Evolutionary conservation across 495 filamentous ascomycete genomes (phyloP).

Genomic region (Xylaria telfairii): DNA sequence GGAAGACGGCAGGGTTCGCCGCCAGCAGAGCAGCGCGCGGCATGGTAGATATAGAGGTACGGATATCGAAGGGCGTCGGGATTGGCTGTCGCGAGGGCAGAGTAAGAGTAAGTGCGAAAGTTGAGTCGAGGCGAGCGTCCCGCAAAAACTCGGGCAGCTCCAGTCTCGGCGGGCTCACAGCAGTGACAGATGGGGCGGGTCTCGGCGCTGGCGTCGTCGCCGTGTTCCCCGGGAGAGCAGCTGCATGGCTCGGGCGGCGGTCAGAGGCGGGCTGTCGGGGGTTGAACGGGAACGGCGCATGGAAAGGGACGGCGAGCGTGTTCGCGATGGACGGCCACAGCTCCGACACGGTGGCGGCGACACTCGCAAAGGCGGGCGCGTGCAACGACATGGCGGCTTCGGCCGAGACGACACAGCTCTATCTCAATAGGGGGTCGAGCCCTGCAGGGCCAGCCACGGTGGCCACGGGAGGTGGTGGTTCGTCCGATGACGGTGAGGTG

Average conservation of each 20-base stretch:
- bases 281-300: slow-evolving; percentile 27
- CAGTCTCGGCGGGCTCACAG: slow-evolving; percentile 23
- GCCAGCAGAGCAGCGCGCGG: slow-evolving; percentile 35
- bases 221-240: not conserved
- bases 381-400: slow-evolving; percentile 40
- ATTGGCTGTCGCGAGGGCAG: slow-evolving; percentile 28
- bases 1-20: slow-evolving; percentile 35
- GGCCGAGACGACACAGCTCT: slow-evolving; percentile 8
- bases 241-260: slow-evolving; percentile 19
- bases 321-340: slow-evolving; percentile 62
- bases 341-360: slow-evolving; percentile 58
- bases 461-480: slow-evolving; percentile 5
- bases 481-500: slow-evolving; percentile 15
- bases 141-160: slow-evolving; percentile 52
- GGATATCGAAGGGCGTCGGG: slow-evolving; percentile 39
- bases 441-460: slow-evolving; percentile 22
- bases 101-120: slow-evolving; percentile 18
- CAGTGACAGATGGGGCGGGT: slow-evolving; percentile 17
- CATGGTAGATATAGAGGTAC: slow-evolving; percentile 39
- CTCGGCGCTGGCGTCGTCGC: not conserved
- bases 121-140: slow-evolving; percentile 34
- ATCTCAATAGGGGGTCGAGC: slow-evolving; percentile 4
- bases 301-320: slow-evolving; percentile 53
- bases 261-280: slow-evolving; percentile 22
- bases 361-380: slow-evolving; percentile 45